Evolutionary conservation across 805 yeast species (phyloP).

Genomic region (Ogataea corticis): DNA sequence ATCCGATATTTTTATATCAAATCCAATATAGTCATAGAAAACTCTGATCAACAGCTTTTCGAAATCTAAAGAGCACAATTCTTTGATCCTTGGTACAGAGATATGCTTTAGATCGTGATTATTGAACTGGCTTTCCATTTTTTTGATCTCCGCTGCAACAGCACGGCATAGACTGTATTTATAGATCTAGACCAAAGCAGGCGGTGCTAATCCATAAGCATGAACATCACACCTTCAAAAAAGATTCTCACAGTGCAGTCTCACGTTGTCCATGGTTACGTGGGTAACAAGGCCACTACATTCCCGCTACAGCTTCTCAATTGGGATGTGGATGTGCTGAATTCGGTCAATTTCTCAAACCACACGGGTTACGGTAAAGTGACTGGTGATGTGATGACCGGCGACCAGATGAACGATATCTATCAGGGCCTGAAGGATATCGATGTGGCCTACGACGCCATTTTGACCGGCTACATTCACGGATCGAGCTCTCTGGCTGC

Average conservation of each 20-base stretch:
- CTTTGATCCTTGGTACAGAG: no score
- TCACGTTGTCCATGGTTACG: conserved; percentile 74
- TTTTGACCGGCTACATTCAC: conserved; percentile 71
- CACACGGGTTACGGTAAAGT: conserved; percentile 71
- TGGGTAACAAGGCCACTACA: conserved; percentile 66
- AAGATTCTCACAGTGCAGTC: conserved; percentile 58
- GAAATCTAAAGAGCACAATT: no score
- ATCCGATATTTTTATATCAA: neutral
- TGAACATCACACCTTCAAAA: conserved; percentile 12
- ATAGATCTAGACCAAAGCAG: no score
- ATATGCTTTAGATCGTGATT: no score
- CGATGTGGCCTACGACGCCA: conserved; percentile 47
- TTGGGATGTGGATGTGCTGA: conserved; percentile 68
- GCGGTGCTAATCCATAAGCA: neutral
- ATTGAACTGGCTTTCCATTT: no score
- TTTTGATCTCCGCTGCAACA: no score
- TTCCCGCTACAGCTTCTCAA: conserved; percentile 66
- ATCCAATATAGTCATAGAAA: conserved; percentile 3
- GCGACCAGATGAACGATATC: conserved; percentile 40
- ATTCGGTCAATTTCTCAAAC: conserved; percentile 66
- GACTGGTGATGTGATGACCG: conserved; percentile 45
- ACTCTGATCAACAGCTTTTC: neutral
- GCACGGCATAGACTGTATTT: no score
- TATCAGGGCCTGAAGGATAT: conserved; percentile 40
- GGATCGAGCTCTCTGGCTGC: conserved; percentile 49